Evolutionary conservation across 148 eudicot species (phyloP).

Genomic region (Euryodendron excelsum): DNA sequence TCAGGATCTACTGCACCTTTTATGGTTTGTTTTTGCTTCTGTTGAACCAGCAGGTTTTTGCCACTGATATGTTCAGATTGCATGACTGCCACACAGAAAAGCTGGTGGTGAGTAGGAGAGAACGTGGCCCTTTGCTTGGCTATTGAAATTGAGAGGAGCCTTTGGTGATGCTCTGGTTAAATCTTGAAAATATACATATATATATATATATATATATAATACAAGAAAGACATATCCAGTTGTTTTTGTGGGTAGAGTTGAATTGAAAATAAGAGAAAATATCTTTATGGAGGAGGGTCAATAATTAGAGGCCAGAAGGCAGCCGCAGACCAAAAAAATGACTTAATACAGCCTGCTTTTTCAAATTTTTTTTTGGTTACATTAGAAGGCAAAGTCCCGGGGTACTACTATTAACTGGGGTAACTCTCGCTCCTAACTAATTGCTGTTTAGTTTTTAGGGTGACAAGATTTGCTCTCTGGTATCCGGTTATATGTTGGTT

Average conservation of each 20-base stretch:
- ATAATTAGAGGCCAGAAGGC: no score
- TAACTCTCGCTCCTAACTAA: no score
- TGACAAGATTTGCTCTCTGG: no score
- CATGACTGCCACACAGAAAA: slow-evolving; percentile 8
- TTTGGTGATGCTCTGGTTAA: not conserved
- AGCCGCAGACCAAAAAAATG: no score
- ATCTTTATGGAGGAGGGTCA: not conserved
- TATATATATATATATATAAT: not conserved
- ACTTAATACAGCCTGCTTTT: no score
- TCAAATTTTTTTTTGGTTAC: no score
- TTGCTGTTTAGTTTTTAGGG: no score
- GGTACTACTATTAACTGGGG: no score
- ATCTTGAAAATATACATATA: not conserved
- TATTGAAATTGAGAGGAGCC: slow-evolving; percentile 10
- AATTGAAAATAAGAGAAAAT: not conserved
- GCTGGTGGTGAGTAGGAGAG: slow-evolving; percentile 23
- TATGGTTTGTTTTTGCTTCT: not conserved
- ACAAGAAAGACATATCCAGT: not conserved
- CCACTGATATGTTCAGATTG: no score
- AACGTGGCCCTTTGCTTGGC: slow-evolving; percentile 39
- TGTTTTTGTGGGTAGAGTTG: slow-evolving; percentile 5
- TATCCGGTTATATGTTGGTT: no score
- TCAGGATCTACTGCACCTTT: not conserved
- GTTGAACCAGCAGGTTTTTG: slow-evolving; percentile 1
- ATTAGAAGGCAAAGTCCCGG: no score